Percentiles rank a stretch among this genome's conserved stretches.
Conservation (phyloP, 176 grass and related monocot species). For the Eremochloa ophiuroides region DNA sequence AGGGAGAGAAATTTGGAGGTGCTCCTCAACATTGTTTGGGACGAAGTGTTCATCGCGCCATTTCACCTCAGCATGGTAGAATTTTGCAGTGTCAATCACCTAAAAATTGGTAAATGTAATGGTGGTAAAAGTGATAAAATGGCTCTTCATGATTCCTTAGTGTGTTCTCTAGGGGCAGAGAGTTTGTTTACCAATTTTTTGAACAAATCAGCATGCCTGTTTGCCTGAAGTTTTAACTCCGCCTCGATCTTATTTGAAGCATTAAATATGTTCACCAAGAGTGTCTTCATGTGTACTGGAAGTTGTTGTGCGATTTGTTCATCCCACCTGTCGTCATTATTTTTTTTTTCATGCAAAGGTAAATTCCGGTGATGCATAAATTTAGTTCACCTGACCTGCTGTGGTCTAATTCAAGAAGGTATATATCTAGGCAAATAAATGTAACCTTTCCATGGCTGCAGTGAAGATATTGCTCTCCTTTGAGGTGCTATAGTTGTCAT, state of each 20-base stretch:
- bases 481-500: constrained; percentile 38
- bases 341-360: background rate
- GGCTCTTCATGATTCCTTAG: background rate
- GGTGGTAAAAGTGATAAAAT: too few species aligned
- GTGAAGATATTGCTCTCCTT: constrained; percentile 39
- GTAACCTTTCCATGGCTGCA: constrained; percentile 48
- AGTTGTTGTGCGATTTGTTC: background rate
- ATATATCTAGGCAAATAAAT: background rate
- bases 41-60: background rate
- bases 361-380: too few species aligned
- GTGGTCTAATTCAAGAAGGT: too few species aligned
- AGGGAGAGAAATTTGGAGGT: background rate
- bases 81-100: too few species aligned
- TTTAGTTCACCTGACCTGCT: too few species aligned
- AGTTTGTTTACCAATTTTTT: background rate
- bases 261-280: background rate
- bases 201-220: background rate
- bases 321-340: constrained; percentile 29
- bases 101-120: background rate
- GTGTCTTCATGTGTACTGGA: background rate
- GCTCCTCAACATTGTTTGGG: background rate
- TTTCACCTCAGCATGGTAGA: background rate
- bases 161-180: background rate
- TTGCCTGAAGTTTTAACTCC: too few species aligned
- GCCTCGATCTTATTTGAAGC: too few species aligned